A percentile compares a stretch with the other conserved stretches of the same genome.
phyloP scores from a whole-genome alignment of 768 basidiomycete species.

The Plicaturopsis crispa region DNA sequence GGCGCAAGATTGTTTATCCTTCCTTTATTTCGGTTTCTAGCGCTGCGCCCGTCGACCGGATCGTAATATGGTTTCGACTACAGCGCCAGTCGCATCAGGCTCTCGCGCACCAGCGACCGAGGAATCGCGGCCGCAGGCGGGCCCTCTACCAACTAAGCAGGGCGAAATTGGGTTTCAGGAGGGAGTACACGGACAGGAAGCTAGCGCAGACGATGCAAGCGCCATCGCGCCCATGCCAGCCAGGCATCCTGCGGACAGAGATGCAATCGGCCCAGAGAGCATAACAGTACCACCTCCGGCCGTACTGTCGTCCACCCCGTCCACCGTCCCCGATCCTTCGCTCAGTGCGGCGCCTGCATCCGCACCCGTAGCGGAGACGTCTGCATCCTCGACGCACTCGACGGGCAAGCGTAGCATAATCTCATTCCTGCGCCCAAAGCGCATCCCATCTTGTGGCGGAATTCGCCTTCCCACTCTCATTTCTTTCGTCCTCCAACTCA shows the following conservation, averaged over 20 bases:
- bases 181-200: constrained; percentile 21
- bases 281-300: constrained; percentile 8
- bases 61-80: too few species aligned
- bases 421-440: constrained; percentile 31
- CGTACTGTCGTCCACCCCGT: constrained; percentile 3
- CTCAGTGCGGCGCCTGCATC: constrained; percentile 11
- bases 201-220: constrained; percentile 9
- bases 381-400: constrained; percentile 17
- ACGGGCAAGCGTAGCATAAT: constrained; percentile 26
- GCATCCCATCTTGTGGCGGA: constrained; percentile 30
- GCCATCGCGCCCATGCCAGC: constrained; percentile 28
- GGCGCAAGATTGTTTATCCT: too few species aligned
- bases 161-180: constrained; percentile 62
- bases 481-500: constrained; percentile 29
- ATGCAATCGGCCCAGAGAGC: too few species aligned
- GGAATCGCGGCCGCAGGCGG: constrained; percentile 42
- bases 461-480: constrained; percentile 37
- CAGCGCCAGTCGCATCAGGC: constrained; percentile 10
- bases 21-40: too few species aligned
- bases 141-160: constrained; percentile 52
- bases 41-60: too few species aligned
- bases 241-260: constrained; percentile 43
- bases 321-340: constrained; percentile 11
- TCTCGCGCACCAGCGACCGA: constrained; percentile 9
- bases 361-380: constrained; percentile 13